Evolutionary conservation across 768 basidiomycete species (phyloP).

Genomic region (Crassisporium funariophilum): DNA sequence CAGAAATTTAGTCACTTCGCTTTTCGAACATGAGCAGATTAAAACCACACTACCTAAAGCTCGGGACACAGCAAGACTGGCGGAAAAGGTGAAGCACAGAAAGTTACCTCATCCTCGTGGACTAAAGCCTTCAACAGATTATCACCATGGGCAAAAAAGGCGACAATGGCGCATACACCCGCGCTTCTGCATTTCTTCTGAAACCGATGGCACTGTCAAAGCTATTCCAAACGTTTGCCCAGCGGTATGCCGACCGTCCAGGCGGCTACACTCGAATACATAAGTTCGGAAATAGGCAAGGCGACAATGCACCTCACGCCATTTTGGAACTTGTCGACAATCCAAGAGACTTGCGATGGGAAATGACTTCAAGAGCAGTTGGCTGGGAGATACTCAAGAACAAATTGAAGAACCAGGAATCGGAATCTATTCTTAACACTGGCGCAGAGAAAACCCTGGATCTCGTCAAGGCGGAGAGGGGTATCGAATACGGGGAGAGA

Average conservation of each 20-base stretch:
- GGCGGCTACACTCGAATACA: constrained; percentile 97
- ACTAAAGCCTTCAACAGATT: constrained; percentile 49
- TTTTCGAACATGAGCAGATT: constrained; percentile 94
- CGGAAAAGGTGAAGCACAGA: constrained; percentile 72
- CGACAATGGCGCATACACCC: constrained; percentile 63
- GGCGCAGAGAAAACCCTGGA: constrained; percentile 49
- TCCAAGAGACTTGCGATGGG: constrained; percentile 83
- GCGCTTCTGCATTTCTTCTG: constrained; percentile 80
- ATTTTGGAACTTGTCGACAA: constrained; percentile 96
- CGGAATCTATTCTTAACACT: constrained; percentile 49
- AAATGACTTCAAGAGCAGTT: constrained; percentile 84
- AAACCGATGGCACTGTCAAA: constrained; percentile 74
- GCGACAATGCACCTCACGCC: constrained; percentile 93
- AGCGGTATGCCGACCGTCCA: constrained; percentile 77
- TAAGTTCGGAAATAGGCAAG: constrained; percentile 84
- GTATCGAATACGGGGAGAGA: constrained; percentile 34
- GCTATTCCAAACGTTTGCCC: constrained; percentile 76
- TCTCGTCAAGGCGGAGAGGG: constrained; percentile 52
- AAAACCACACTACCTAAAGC: constrained; percentile 96
- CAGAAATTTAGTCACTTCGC: constrained; percentile 92
- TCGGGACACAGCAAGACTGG: constrained; percentile 85
- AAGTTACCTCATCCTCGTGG: background rate
- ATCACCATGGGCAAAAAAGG: constrained; percentile 93
- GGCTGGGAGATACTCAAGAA: constrained; percentile 79
- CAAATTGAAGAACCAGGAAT: constrained; percentile 47